These are phyloP conservation scores for Fusarium algeriense DNA, from an alignment of 2,329 filamentous ascomycete species.

Conservation along the genomic window DNA sequence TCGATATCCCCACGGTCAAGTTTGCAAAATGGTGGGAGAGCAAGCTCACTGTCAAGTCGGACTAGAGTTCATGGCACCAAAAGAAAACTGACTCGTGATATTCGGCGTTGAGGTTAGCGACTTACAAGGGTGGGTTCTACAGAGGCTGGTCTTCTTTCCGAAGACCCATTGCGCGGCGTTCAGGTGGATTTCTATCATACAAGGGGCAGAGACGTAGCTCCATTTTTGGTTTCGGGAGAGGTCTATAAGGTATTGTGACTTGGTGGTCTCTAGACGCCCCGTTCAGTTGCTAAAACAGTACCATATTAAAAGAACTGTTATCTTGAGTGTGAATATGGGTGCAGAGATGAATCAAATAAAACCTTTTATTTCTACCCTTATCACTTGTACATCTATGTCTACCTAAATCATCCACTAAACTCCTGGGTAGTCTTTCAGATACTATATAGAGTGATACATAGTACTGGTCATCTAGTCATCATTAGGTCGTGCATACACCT, in stretches of 20 bases:
- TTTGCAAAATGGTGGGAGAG: slow-evolving; percentile 68
- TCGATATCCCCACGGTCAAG: slow-evolving; percentile 68
- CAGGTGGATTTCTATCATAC: slow-evolving; percentile 29
- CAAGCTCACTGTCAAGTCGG: slow-evolving; percentile 53
- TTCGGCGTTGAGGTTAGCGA: slow-evolving; percentile 19
- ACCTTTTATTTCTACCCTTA: slow-evolving; percentile 9
- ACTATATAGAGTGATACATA: not conserved
- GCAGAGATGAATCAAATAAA: not conserved
- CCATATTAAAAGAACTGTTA: slow-evolving; percentile 9
- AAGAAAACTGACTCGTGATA: slow-evolving; percentile 9
- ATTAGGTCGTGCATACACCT: slow-evolving; percentile 55
- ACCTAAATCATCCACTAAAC: not conserved
- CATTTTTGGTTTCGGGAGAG: slow-evolving; percentile 3
- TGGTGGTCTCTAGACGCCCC: not conserved
- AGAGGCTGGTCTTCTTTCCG: not conserved
- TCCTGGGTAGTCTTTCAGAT: not conserved
- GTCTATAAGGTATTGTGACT: not conserved
- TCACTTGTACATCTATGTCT: not conserved
- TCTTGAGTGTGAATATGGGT: not conserved
- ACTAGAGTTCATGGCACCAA: slow-evolving; percentile 26
- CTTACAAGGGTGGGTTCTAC: slow-evolving; percentile 2
- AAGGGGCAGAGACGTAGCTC: not conserved
- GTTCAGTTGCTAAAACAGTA: slow-evolving; percentile 2
- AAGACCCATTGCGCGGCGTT: slow-evolving; percentile 30
- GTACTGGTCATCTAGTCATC: not conserved